Evolutionary conservation across 108 stramenopile genomes (phyloP), one percentile per base, ranked within the genome.

Genomic region (Skeletonema menzelii): DNA sequence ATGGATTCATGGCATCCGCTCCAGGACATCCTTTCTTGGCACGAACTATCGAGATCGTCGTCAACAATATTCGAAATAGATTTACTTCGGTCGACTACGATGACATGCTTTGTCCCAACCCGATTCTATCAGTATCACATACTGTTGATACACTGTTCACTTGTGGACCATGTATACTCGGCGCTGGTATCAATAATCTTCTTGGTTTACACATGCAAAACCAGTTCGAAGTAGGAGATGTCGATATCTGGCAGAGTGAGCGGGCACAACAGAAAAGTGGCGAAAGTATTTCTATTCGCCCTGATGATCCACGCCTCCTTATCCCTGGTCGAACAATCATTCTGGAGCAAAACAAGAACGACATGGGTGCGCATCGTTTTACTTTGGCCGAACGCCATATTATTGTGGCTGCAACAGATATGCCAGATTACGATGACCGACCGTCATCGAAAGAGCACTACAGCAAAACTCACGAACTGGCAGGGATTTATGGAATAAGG

Each of bases 401-500:
- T 28, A 70, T 87, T 34, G 72, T 85, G 11, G 84, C 84, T 31
- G 77, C 88, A 8, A 89, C 88, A 6, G 86, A 89, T 59, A 80
- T 89, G 84, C 88, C 88, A 7, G 86, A 89, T 26, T 89, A 85
- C 42, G 86, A 89, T 44, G 88, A 89, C 56, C 82, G 86, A 30
- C 70, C 75, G 47, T 79, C 17, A 63, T 74, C 40, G 69, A 77
- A 72, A 65, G 72, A 56, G 55, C 87, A 88, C 72, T 88, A 88
- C 73, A 85, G 84, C 60, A 71, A 82, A 59, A 86, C 84, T 24
- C 83, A 82, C 26, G 79, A 73, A 56, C 63, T 81, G 49, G 68
- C 69, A 12, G 84, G 82, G 3, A 49, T 87, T 13, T 87, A 87
- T 69, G 87, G 87, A 22, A 40, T 85, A 34, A 65, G 75, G 26